These are phyloP conservation scores for Arabis alpina DNA, from an alignment of 345 rosid species.

Conservation along the genomic window DNA sequence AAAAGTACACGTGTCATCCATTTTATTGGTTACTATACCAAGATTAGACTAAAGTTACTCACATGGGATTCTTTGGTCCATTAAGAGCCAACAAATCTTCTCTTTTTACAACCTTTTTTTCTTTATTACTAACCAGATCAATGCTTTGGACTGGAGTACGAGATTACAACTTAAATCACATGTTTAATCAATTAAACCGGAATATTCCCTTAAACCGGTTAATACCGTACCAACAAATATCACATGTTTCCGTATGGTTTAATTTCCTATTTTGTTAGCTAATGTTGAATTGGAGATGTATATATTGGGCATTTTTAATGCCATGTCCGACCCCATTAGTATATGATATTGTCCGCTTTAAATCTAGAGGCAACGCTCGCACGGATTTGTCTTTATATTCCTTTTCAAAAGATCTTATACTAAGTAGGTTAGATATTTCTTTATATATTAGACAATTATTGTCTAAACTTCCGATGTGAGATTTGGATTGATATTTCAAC, in stretches of 20 bases:
- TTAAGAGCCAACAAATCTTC: conserved; percentile 18
- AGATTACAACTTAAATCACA: conserved; percentile 18
- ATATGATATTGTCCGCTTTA: too few relatives aligned
- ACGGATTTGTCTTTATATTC: too few relatives aligned
- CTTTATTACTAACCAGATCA: background rate
- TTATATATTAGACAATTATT: too few relatives aligned
- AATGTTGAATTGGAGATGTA: background rate
- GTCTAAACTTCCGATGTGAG: too few relatives aligned
- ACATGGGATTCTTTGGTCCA: conserved; percentile 25
- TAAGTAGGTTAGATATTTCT: too few relatives aligned
- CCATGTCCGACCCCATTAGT: too few relatives aligned
- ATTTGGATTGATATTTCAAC: too few relatives aligned
- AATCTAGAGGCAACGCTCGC: too few relatives aligned
- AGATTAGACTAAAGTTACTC: conserved; percentile 18
- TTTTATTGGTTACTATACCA: background rate
- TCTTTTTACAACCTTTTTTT: background rate
- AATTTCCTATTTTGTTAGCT: background rate
- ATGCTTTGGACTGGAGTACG: background rate
- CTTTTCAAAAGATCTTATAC: too few relatives aligned
- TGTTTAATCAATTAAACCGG: background rate
- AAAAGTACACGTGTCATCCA: background rate
- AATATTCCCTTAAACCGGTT: background rate
- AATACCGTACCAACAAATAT: background rate
- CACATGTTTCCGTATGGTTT: background rate
- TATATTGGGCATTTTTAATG: too few relatives aligned